phyloP scores from a whole-genome alignment of 1,284 basidiomycete genomes.

The Irpex sp. region DNA sequence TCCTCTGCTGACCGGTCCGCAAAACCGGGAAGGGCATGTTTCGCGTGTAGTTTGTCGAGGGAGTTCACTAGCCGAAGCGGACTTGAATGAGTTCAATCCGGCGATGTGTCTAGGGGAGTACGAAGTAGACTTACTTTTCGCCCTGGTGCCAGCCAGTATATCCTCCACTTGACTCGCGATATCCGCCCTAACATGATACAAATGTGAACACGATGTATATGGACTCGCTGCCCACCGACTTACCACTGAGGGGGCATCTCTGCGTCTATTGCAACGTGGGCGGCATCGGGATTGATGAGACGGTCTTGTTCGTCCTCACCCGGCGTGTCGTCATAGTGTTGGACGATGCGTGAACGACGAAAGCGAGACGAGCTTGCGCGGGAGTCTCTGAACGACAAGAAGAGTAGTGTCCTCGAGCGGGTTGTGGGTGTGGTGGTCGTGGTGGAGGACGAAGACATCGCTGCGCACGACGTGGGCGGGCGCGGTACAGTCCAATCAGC shows the following conservation, averaged over 20 bases:
- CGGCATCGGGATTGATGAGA: conserved; percentile 51
- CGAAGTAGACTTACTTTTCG: conserved; percentile 68
- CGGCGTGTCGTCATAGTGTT: conserved; percentile 37
- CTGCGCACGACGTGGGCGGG: conserved; percentile 18
- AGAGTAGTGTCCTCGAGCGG: conserved; percentile 89
- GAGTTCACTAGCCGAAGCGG: conserved; percentile 51
- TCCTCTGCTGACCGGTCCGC: conserved; percentile 93
- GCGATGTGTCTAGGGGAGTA: conserved; percentile 13
- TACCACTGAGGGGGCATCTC: conserved; percentile 37
- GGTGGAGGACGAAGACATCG: conserved; percentile 31
- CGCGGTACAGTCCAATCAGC: neutral
- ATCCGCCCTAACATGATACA: conserved; percentile 68
- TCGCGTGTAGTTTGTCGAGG: conserved; percentile 93
- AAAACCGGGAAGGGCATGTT: conserved; percentile 94
- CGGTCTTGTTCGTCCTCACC: conserved; percentile 65
- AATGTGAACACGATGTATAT: too few relatives aligned
- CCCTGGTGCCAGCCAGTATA: conserved; percentile 62
- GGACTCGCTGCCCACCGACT: conserved; percentile 3
- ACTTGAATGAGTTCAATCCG: conserved; percentile 21
- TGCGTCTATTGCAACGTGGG: conserved; percentile 56
- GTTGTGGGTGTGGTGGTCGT: conserved; percentile 45
- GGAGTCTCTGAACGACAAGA: conserved; percentile 93
- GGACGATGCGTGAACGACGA: conserved; percentile 31
- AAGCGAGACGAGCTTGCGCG: conserved; percentile 50
- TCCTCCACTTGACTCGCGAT: conserved; percentile 85